Conservation (phyloP, 2,329 filamentous ascomycete genomes). For the Talaromyces sp. region DNA sequence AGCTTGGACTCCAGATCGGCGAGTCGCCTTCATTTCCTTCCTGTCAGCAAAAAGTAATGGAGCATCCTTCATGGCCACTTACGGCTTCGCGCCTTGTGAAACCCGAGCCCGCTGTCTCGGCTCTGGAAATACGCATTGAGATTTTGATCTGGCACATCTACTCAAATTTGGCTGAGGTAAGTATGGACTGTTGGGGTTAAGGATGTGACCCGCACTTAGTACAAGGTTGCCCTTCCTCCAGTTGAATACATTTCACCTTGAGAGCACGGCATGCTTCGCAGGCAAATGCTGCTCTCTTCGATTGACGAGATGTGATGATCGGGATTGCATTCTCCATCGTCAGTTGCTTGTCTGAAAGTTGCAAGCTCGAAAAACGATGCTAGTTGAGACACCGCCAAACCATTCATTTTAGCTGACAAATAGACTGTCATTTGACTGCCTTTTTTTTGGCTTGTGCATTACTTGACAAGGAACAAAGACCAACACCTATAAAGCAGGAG, state of each 20-base stretch:
- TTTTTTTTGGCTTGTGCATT: no score
- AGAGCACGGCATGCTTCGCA: constrained; percentile 24
- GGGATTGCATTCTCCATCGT: not conserved
- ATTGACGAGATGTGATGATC: constrained; percentile 18
- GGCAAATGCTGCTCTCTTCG: constrained; percentile 18
- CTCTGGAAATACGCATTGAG: constrained; percentile 19
- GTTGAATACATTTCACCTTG: constrained; percentile 23
- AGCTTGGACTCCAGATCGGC: constrained; percentile 19
- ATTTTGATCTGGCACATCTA: constrained; percentile 22
- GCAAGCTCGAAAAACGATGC: not conserved
- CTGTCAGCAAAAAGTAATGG: constrained; percentile 10
- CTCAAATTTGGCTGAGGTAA: constrained; percentile 14
- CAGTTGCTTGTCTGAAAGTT: not conserved
- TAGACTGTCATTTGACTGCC: not conserved
- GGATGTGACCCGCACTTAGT: constrained; percentile 17
- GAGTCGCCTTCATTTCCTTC: constrained; percentile 17
- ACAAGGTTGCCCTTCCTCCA: constrained; percentile 19
- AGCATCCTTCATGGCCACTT: constrained; percentile 10
- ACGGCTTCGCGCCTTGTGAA: constrained; percentile 17
- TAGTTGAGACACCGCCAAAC: not conserved
- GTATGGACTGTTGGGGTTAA: not conserved
- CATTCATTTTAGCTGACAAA: not conserved
- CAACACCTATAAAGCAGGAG: not conserved
- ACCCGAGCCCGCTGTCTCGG: constrained; percentile 19
- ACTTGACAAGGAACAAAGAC: not conserved